Conservation (phyloP, 345 rosid species). For the Corchorus capsularis region DNA sequence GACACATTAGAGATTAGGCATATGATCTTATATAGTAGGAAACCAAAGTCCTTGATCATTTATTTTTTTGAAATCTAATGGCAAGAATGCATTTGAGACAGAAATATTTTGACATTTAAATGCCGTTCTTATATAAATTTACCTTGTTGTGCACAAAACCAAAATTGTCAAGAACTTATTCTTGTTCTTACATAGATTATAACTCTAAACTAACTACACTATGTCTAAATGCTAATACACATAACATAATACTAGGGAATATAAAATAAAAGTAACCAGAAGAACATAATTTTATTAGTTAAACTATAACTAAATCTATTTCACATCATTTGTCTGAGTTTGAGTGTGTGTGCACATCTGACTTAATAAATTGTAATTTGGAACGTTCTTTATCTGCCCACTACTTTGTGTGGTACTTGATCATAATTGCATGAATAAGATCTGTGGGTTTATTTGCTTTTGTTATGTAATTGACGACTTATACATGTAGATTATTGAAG, state of each 20-base stretch:
- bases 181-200: neutral
- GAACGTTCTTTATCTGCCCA: neutral
- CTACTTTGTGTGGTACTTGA: neutral
- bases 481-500: neutral
- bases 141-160: neutral
- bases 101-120: neutral
- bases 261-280: neutral
- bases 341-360: neutral
- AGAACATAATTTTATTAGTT: neutral
- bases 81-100: neutral
- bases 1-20: neutral
- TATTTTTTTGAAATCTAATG: too few relatives aligned
- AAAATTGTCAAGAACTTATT: neutral
- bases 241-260: neutral
- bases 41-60: too few relatives aligned
- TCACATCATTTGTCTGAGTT: neutral
- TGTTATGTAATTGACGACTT: neutral
- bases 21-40: neutral
- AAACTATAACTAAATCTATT: neutral
- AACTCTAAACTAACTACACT: neutral
- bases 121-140: neutral
- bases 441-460: neutral
- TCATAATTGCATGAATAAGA: neutral
- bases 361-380: neutral
- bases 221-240: neutral